A percentile compares a stretch with the other conserved stretches of the same genome.
phyloP scores from a whole-genome alignment of 2,329 filamentous ascomycete genomes.

The Thyridium curvatum region DNA sequence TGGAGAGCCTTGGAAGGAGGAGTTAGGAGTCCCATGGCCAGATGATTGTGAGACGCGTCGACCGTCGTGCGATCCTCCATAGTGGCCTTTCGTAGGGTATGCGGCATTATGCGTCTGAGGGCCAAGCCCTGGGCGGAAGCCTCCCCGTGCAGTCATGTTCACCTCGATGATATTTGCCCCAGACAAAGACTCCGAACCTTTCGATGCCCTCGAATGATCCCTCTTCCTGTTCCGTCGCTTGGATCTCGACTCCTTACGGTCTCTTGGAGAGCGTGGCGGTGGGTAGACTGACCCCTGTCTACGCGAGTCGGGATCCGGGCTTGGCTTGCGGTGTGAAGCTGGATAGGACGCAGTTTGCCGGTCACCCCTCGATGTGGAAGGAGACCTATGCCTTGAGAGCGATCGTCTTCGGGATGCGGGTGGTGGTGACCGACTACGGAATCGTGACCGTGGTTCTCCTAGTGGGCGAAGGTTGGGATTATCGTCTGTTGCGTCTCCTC shows the following conservation, averaged over 20 bases:
- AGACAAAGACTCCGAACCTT: slow-evolving; percentile 29
- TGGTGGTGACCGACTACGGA: slow-evolving; percentile 6
- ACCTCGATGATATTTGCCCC: slow-evolving; percentile 45
- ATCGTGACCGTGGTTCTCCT: slow-evolving; percentile 13
- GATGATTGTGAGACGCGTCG: slow-evolving; percentile 31
- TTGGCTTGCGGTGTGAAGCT: slow-evolving; percentile 11
- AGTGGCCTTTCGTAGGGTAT: slow-evolving; percentile 29
- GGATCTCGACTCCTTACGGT: slow-evolving; percentile 5
- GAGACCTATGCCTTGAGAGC: slow-evolving; percentile 12
- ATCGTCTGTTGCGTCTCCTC: slow-evolving; percentile 7
- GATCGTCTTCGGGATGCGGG: slow-evolving; percentile 11
- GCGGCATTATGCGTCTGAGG: slow-evolving; percentile 17
- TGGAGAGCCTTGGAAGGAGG: slow-evolving; percentile 39
- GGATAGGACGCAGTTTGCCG: slow-evolving; percentile 14
- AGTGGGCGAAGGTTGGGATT: slow-evolving; percentile 10
- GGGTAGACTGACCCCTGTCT: neutral
- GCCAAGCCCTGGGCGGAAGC: slow-evolving; percentile 28
- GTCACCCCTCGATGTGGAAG: slow-evolving; percentile 7
- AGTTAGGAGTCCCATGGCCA: slow-evolving; percentile 31
- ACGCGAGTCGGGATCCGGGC: slow-evolving; percentile 8
- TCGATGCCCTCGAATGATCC: slow-evolving; percentile 30
- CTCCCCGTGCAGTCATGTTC: slow-evolving; percentile 38
- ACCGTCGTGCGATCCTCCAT: slow-evolving; percentile 22
- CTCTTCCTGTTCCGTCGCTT: slow-evolving; percentile 25
- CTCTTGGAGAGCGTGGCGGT: slow-evolving; percentile 9